These are phyloP conservation scores for Retiboletus flavoniger DNA, from an alignment of 1,284 basidiomycete species.

Conservation along the genomic window DNA sequence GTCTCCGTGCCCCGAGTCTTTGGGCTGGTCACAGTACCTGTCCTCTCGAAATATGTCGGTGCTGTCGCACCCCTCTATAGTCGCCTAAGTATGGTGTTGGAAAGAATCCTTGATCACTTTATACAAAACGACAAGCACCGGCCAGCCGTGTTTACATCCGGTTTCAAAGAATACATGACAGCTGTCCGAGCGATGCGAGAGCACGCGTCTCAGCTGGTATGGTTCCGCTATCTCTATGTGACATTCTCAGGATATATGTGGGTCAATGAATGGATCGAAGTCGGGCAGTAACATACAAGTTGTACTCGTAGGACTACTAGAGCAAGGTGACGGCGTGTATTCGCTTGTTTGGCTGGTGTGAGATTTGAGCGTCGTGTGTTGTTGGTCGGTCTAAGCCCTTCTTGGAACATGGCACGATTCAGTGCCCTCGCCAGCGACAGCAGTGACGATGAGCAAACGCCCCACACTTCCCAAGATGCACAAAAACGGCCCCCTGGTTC, in stretches of 20 bases:
- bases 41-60: constrained; percentile 62
- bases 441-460: constrained; percentile 39
- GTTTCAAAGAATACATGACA: constrained; percentile 52
- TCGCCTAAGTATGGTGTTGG: constrained; percentile 42
- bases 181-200: constrained; percentile 71
- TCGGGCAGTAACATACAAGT: constrained; percentile 5
- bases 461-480: constrained; percentile 25
- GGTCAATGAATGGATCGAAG: constrained; percentile 77
- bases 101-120: constrained; percentile 17
- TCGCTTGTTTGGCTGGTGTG: constrained; percentile 31
- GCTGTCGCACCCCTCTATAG: constrained; percentile 46
- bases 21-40: constrained; percentile 58
- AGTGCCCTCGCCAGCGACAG: constrained; percentile 43
- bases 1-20: constrained; percentile 47
- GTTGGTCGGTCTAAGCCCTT: constrained; percentile 16
- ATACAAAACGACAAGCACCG: neutral
- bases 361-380: constrained; percentile 20
- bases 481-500: constrained; percentile 13
- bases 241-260: constrained; percentile 89
- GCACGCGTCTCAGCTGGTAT: constrained; percentile 79
- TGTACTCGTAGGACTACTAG: neutral
- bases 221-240: constrained; percentile 90
- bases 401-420: constrained; percentile 41
- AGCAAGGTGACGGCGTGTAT: constrained; percentile 14
- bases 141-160: constrained; percentile 47